Evolutionary conservation across 2,329 filamentous ascomycete species (phyloP), one percentile per base, ranked within the genome.

Genomic region (Aspergillus sp.): DNA sequence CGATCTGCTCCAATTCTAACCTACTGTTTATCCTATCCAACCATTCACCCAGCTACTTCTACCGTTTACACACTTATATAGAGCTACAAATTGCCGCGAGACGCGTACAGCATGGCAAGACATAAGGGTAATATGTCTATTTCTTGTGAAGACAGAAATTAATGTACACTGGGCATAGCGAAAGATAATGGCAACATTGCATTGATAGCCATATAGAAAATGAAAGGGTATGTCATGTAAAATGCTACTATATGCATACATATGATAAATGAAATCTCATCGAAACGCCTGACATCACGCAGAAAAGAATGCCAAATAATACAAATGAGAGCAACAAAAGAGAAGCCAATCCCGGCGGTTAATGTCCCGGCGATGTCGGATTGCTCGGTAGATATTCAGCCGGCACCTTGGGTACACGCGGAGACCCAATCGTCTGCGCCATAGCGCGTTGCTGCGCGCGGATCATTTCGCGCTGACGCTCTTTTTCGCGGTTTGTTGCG

Each of bases 351-450:
- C 13, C 7, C 7, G 5, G 22, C 17, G 19, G 15, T n/a, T 13
- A 22, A 43, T 56, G 60, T 27, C 64, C 60, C 9, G 65, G 66
- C 3, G 66, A 68, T 7, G 64, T 53, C 17, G 65, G 66, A 44
- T 67, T 66, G 46, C 65, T 69, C 19, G 62, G 59, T 37, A 75
- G 65, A 58, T 74, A 76, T 47, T 74, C 74, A 39, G 68, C 57
- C 0, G 73, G 73, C 6, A 76, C 72, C 51, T 73, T 73, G 3
- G 74, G 74, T 9, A 76, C 73, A 17, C 70, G 64, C 7, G 69
- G 69, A 35, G 68, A 72, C 44, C 63, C 63, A 38, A 67, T 60
- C 33, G 67, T 63, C 50, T 71, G 66, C 19, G 54, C 58, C 35
- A 67, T 53, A 20, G 69, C 66, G 17, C 71, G 68, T 35, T 75